Conservation (phyloP, 1,139 yeast genomes). For the Candida sojae region DNA sequence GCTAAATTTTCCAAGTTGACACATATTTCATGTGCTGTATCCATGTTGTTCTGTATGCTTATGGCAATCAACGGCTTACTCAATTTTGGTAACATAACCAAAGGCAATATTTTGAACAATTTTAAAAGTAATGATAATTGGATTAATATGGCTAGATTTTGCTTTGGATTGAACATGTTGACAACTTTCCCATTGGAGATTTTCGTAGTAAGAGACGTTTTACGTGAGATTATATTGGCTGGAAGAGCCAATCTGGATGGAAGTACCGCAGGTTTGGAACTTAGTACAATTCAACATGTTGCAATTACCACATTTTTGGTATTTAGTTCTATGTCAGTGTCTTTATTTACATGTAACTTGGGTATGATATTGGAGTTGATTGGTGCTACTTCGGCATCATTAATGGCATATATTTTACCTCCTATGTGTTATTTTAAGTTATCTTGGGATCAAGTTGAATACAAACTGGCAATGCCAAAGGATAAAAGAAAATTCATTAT, state of each 20-base stretch:
- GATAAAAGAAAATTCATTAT: conserved; percentile 32
- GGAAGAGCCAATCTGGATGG: conserved; percentile 22
- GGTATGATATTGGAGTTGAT: conserved; percentile 88
- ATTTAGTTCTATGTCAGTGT: conserved; percentile 69
- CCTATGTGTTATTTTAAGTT: conserved; percentile 78
- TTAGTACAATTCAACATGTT: conserved; percentile 55
- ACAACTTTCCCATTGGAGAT: conserved; percentile 91
- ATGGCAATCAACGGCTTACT: conserved; percentile 83
- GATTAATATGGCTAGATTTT: conserved; percentile 83
- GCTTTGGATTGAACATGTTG: conserved; percentile 92
- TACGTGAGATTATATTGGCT: conserved; percentile 58
- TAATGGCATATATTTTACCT: conserved; percentile 90
- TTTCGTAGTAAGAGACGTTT: conserved; percentile 85
- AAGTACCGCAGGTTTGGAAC: conserved; percentile 39
- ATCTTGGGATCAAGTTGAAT: conserved; percentile 50
- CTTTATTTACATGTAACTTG: conserved; percentile 81
- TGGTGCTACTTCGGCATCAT: conserved; percentile 91
- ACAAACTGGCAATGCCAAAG: conserved; percentile 31
- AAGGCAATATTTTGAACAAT: conserved; percentile 85
- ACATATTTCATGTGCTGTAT: conserved; percentile 79
- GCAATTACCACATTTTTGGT: conserved; percentile 69
- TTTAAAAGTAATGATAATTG: conserved; percentile 72
- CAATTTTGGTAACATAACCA: conserved; percentile 74
- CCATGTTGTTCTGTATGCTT: conserved; percentile 74
- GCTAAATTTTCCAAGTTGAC: conserved; percentile 75